phyloP scores from a whole-genome alignment of 1,139 yeast species.

The Yamadazyma sp. region DNA sequence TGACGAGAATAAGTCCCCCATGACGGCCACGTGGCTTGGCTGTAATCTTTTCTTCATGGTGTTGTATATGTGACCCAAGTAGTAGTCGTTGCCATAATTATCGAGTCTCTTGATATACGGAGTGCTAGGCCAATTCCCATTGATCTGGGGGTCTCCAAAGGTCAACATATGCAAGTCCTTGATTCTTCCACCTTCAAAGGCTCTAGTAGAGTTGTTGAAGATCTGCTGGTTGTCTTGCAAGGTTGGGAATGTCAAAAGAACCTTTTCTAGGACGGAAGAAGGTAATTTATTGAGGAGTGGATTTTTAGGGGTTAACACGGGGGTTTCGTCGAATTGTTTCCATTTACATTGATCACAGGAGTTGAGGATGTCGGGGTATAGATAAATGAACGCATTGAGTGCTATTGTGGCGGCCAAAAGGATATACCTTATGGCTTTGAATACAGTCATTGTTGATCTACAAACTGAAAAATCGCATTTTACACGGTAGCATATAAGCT shows the following conservation, averaged over 20 bases:
- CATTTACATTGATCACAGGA: slow-evolving; percentile 57
- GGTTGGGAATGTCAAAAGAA: slow-evolving; percentile 32
- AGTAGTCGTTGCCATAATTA: slow-evolving; percentile 84
- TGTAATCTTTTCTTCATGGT: slow-evolving; percentile 59
- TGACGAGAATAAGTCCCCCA: slow-evolving; percentile 93
- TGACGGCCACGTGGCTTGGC: slow-evolving; percentile 82
- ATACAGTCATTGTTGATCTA: neutral
- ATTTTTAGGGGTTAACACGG: slow-evolving; percentile 15
- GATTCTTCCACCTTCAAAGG: slow-evolving; percentile 13
- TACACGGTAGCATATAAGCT: neutral
- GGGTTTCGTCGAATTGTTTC: slow-evolving; percentile 31
- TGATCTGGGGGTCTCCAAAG: slow-evolving; percentile 95
- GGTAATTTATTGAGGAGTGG: slow-evolving; percentile 24
- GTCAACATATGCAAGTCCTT: slow-evolving; percentile 67
- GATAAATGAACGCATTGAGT: slow-evolving; percentile 62
- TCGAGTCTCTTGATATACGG: slow-evolving; percentile 77
- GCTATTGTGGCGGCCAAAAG: slow-evolving; percentile 17
- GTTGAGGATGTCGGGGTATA: slow-evolving; percentile 66
- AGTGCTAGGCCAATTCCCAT: slow-evolving; percentile 76
- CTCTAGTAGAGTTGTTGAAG: slow-evolving; percentile 10
- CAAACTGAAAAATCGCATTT: slow-evolving; percentile 3
- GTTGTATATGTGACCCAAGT: slow-evolving; percentile 76
- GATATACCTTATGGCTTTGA: slow-evolving; percentile 4
- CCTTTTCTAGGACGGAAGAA: slow-evolving; percentile 22
- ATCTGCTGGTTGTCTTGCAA: slow-evolving; percentile 16